phyloP scores from a whole-genome alignment of 225 moss, liverwort and hornwort genomes.

The Pseudisothecium myosuroides region DNA sequence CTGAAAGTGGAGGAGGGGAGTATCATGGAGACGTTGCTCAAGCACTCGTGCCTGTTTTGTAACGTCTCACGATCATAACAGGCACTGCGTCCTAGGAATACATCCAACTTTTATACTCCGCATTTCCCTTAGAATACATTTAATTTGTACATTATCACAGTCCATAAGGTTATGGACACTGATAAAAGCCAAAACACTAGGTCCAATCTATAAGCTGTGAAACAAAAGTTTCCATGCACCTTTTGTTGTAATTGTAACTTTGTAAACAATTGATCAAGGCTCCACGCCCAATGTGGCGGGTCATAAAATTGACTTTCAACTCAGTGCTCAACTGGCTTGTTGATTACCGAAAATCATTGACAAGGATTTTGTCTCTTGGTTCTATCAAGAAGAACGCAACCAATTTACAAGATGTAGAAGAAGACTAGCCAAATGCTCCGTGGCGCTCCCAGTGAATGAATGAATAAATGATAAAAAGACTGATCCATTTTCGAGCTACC shows the following conservation, averaged over 20 bases:
- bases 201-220: background rate
- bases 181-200: background rate
- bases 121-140: background rate
- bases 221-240: background rate
- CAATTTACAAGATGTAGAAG: background rate
- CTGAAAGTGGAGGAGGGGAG: conserved; percentile 41
- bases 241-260: background rate
- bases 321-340: background rate
- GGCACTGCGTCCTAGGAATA: background rate
- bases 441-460: background rate
- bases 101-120: background rate
- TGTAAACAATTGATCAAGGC: background rate
- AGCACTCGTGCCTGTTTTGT: conserved; percentile 42
- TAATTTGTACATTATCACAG: background rate
- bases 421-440: background rate
- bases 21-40: conserved; percentile 40
- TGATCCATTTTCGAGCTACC: background rate
- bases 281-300: background rate
- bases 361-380: background rate
- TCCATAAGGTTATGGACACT: background rate
- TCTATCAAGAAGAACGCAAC: background rate
- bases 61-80: background rate
- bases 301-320: background rate
- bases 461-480: background rate
- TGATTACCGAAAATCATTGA: background rate